Conservation (phyloP, 805 yeast genomes). For the Cephaloascus fragrans region DNA sequence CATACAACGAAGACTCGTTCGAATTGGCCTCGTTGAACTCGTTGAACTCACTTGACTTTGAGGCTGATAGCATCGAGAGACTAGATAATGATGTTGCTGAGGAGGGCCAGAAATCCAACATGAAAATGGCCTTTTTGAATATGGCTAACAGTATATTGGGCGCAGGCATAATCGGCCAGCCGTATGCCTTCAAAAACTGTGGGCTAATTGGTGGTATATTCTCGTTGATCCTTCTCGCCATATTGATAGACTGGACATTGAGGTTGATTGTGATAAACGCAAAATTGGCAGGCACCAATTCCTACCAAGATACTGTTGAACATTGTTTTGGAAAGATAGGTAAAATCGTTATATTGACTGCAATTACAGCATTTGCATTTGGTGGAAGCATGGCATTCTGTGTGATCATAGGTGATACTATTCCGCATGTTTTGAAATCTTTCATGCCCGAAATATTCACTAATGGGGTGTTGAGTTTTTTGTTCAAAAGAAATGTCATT, state of each 20-base stretch:
- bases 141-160: conserved; percentile 95
- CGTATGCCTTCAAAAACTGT: conserved; percentile 74
- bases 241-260: conserved; percentile 81
- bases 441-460: conserved; percentile 40
- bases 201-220: conserved; percentile 72
- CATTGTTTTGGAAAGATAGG: conserved; percentile 74
- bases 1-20: not conserved
- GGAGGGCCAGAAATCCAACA: conserved; percentile 30
- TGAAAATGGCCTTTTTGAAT: conserved; percentile 90
- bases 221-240: conserved; percentile 47
- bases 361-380: conserved; percentile 85
- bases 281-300: conserved; percentile 60
- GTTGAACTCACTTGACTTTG: not conserved
- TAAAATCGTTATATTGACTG: conserved; percentile 49
- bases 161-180: conserved; percentile 93
- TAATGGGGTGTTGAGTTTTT: conserved; percentile 32
- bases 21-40: not conserved
- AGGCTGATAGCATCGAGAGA: not conserved
- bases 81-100: not conserved
- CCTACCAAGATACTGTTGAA: conserved; percentile 81
- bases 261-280: conserved; percentile 75
- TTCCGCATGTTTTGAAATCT: conserved; percentile 78
- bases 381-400: conserved; percentile 94
- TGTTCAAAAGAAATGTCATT: conserved; percentile 60
- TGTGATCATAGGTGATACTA: conserved; percentile 89